Evolutionary conservation across 1,284 basidiomycete genomes (phyloP).

Genomic region (Ceratobasidium papillatum): DNA sequence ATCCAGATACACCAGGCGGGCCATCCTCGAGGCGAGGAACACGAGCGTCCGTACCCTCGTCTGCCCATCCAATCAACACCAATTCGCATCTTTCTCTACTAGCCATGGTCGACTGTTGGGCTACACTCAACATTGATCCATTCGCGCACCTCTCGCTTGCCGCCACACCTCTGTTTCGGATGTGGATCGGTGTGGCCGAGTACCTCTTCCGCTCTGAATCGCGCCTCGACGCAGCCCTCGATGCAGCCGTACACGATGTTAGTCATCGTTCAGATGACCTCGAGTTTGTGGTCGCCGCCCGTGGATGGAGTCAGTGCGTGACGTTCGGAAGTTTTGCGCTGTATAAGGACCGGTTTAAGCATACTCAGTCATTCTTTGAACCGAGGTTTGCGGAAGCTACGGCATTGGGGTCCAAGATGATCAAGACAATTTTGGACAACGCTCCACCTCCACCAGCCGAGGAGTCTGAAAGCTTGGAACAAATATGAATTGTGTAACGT

Average conservation of each 20-base stretch:
- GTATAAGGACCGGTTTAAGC: constrained; percentile 83
- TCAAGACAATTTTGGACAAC: constrained; percentile 73
- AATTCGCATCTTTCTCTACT: constrained; percentile 97
- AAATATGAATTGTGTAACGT: neutral
- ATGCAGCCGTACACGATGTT: constrained; percentile 81
- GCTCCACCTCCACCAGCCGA: constrained; percentile 1
- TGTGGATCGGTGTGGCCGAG: constrained; percentile 98
- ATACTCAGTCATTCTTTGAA: constrained; percentile 87
- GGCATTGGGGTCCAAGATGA: constrained; percentile 87
- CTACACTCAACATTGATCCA: constrained; percentile 84
- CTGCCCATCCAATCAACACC: constrained; percentile 51
- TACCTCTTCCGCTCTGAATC: constrained; percentile 82
- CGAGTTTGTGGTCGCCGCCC: constrained; percentile 92
- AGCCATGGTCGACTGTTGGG: constrained; percentile 99
- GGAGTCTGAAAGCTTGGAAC: neutral
- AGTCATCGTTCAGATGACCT: constrained; percentile 89
- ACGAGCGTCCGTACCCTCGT: constrained; percentile 35
- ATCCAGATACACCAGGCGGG: neutral
- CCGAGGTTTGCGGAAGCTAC: constrained; percentile 88
- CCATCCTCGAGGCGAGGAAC: neutral
- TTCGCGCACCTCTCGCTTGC: constrained; percentile 93
- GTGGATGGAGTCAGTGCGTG: constrained; percentile 98
- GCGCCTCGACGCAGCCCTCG: constrained; percentile 74
- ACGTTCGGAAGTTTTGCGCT: constrained; percentile 92
- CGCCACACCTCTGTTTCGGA: constrained; percentile 94